phyloP scores from a whole-genome alignment of 495 filamentous ascomycete genomes.

The Xeromyces bisporus region DNA sequence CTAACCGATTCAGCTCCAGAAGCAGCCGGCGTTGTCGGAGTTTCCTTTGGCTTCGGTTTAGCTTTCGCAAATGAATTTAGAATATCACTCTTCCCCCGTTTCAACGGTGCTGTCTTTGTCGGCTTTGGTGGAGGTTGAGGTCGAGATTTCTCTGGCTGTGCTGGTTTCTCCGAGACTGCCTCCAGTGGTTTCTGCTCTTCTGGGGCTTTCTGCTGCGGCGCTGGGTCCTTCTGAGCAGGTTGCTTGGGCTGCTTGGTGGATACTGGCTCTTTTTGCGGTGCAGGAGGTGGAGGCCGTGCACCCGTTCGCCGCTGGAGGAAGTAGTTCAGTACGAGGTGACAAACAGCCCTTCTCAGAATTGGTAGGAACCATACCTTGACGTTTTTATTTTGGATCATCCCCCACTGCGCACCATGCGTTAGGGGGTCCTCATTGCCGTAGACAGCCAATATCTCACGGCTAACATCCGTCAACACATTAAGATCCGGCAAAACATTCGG shows the following conservation, averaged over 20 bases:
- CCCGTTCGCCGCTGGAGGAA: conserved; percentile 31
- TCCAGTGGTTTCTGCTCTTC: conserved; percentile 16
- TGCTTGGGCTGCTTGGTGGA: conserved; percentile 24
- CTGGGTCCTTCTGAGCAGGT: conserved; percentile 13
- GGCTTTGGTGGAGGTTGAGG: conserved; percentile 19
- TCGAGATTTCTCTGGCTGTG: conserved; percentile 8
- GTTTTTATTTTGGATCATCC: conserved; percentile 49
- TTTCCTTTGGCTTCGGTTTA: conserved; percentile 44
- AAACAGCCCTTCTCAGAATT: no score
- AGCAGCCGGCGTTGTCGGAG: conserved; percentile 24
- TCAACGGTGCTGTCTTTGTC: conserved; percentile 27
- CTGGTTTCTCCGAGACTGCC: conserved; percentile 11
- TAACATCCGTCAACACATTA: conserved; percentile 52
- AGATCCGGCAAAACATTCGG: conserved; percentile 57
- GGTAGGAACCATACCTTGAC: conserved; percentile 46
- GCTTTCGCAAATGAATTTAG: conserved; percentile 77
- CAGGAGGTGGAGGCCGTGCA: conserved; percentile 13
- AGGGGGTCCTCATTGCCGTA: conserved; percentile 45
- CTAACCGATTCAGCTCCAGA: conserved; percentile 24
- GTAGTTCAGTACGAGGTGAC: no score
- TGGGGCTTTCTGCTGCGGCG: conserved; percentile 8
- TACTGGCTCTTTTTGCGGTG: conserved; percentile 9
- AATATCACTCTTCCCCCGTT: conserved; percentile 47
- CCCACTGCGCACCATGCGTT: conserved; percentile 41
- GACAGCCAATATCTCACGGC: conserved; percentile 37